Conservation (phyloP, 2,329 filamentous ascomycete genomes). For the Pestalotiopsis fici region DNA sequence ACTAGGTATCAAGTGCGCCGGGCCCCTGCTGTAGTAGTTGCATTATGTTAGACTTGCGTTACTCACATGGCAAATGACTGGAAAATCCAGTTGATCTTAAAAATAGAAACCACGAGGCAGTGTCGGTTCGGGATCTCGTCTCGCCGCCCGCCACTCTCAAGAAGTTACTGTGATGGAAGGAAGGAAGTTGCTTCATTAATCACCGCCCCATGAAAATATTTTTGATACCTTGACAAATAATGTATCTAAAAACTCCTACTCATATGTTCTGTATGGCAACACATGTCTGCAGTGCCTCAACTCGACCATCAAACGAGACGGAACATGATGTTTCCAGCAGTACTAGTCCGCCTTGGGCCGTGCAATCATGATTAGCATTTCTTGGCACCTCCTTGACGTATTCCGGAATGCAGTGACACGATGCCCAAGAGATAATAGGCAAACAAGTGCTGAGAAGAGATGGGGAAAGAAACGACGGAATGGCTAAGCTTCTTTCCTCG, state of each 20-base stretch:
- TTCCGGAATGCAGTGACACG: not conserved
- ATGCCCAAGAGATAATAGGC: not conserved
- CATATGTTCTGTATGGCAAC: not conserved
- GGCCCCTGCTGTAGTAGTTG: not conserved
- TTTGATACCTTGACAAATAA: not conserved
- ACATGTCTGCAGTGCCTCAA: not conserved
- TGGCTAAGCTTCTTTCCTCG: not conserved
- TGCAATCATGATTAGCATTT: not conserved
- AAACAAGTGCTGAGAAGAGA: not conserved
- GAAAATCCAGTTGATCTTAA: not conserved
- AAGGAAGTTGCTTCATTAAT: not conserved
- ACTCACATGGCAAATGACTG: not conserved
- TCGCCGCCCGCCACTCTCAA: not conserved
- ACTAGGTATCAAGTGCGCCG: not conserved
- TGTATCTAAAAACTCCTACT: not conserved
- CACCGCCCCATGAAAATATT: not conserved
- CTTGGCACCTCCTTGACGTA: not conserved
- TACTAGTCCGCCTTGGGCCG: not conserved
- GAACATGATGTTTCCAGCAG: not conserved
- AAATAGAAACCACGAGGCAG: conserved; percentile 4
- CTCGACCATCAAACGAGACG: not conserved
- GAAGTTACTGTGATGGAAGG: not conserved
- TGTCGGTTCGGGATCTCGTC: not conserved
- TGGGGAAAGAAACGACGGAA: not conserved
- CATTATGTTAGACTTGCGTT: not conserved